Evolutionary conservation across 129 eudicot species (phyloP), one percentile per base, ranked within the genome.

Genomic region (Mikania micrantha): DNA sequence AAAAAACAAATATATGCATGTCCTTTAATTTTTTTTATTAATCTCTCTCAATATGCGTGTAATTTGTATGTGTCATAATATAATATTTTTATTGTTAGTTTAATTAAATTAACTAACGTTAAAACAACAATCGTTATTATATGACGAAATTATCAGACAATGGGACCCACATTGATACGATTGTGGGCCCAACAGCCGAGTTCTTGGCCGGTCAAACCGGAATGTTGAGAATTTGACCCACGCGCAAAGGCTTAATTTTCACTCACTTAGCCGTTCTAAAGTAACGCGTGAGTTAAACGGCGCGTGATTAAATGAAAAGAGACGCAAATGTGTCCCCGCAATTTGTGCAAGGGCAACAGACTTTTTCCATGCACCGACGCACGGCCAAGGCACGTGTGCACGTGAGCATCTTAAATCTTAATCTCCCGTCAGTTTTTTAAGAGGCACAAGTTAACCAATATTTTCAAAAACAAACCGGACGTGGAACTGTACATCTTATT

Each of bases 331-430:
- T 66, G 87, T 59, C 62, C 73, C 93, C 93, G 93, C 85, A 83
- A 88, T 83, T 79, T 87, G 79, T 85, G 96, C 79, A 59, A 75
- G 64, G 58, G 83, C 72, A 45, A 44, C 74, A 45, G 67, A 77
- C 69, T 76, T 85, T 58, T 56, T 42, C 83, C 83, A 54, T 49
- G 84, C 88, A 89, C 88, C 90, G 85, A 83, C 90, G 77, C 90
- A 59, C 85, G 74, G 88, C 67, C 77, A 31, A 38, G 64, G 73
- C 95, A 90, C 91, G 95, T 90, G 96, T 62, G 63, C 96, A 90
- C 91, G 88, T 90, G 95, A 86, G 32, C 78, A 52, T 70, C 80
- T 66, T 72, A 28, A 64, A 52, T 70, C 80, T 66, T 72, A 28
- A 64, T 64, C 82, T 52, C 63, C 6, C 15, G 64, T 58, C 61